Conservation (phyloP, 2,329 filamentous ascomycete genomes). For the Albifimbria verrucaria region DNA sequence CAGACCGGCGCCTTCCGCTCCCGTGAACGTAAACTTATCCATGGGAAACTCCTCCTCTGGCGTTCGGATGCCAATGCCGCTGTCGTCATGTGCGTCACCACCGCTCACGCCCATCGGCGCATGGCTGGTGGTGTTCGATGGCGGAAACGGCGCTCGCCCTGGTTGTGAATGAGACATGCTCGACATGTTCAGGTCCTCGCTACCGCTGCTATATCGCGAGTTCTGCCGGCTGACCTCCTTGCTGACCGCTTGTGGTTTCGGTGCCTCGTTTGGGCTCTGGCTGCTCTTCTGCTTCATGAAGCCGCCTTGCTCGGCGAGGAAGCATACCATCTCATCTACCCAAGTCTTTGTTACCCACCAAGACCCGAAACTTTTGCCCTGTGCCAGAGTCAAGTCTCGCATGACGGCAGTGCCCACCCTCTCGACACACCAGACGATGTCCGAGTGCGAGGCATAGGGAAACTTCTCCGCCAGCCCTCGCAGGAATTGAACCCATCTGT, state of each 20-base stretch:
- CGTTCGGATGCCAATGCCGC: constrained; percentile 69
- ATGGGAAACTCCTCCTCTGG: constrained; percentile 63
- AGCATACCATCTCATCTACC: constrained; percentile 90
- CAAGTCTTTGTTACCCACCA: constrained; percentile 97
- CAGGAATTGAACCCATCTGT: constrained; percentile 74
- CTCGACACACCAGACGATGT: constrained; percentile 74
- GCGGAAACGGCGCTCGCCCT: constrained; percentile 47
- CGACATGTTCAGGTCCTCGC: constrained; percentile 43
- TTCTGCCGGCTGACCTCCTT: constrained; percentile 32
- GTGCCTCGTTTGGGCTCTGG: constrained; percentile 22
- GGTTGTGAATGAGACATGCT: constrained; percentile 46
- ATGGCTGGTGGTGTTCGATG: constrained; percentile 40
- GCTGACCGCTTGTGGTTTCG: constrained; percentile 30
- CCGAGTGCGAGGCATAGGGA: constrained; percentile 67
- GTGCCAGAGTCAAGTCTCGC: constrained; percentile 75
- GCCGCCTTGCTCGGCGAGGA: constrained; percentile 84
- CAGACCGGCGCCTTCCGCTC: constrained; percentile 30
- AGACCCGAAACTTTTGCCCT: constrained; percentile 78
- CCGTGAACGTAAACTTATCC: constrained; percentile 53
- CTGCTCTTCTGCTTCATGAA: constrained; percentile 65
- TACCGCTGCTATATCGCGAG: constrained; percentile 41
- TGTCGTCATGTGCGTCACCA: constrained; percentile 61
- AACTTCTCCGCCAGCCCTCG: constrained; percentile 67
- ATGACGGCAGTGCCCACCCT: constrained; percentile 73
- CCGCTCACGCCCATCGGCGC: constrained; percentile 33